phyloP scores from a whole-genome alignment of 768 basidiomycete species.

The Hydnomerulius pinastri region DNA sequence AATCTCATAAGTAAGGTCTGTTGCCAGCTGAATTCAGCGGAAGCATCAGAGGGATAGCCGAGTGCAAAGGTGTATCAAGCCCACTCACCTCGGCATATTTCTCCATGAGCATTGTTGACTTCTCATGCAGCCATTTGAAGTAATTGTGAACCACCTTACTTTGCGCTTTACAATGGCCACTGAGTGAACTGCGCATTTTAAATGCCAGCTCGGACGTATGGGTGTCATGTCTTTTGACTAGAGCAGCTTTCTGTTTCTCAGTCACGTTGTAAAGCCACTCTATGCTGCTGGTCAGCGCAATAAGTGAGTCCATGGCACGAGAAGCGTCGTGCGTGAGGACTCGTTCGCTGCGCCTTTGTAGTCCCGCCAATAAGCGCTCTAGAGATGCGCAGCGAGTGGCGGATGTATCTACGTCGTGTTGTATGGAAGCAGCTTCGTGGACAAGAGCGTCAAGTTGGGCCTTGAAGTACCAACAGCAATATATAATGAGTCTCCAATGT shows the following conservation, averaged over 20 bases:
- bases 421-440: background rate
- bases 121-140: background rate
- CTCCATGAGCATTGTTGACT: background rate
- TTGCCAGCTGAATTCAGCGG: background rate
- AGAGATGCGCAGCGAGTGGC: background rate
- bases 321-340: background rate
- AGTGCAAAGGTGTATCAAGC: background rate
- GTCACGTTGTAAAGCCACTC: background rate
- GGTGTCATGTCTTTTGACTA: background rate
- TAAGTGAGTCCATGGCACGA: background rate
- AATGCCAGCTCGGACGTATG: background rate
- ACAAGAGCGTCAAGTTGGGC: background rate
- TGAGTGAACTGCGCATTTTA: background rate
- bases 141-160: background rate
- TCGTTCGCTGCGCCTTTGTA: background rate
- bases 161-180: background rate
- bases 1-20: background rate
- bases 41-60: background rate
- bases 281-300: background rate
- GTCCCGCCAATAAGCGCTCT: background rate
- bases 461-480: background rate
- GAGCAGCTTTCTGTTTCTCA: background rate
- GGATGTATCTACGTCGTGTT: background rate
- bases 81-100: background rate
- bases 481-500: background rate